Conservation (phyloP, 164 flowering plant species). For the Malania oleifera region DNA sequence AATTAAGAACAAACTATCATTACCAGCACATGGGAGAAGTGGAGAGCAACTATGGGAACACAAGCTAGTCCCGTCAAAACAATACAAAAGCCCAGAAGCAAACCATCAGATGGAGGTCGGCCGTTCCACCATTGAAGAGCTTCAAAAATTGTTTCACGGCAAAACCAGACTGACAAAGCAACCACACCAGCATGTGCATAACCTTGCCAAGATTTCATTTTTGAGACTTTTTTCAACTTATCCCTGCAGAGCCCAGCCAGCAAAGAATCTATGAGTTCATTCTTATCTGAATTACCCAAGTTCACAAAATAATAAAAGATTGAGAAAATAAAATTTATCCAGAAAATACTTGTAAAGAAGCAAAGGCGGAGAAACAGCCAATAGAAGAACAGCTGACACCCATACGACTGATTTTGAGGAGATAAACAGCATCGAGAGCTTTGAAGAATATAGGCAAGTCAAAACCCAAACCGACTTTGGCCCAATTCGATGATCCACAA, state of each 20-base stretch:
- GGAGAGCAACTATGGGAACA: conserved; percentile 83
- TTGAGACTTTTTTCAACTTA: conserved; percentile 58
- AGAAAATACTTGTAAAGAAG: conserved; percentile 86
- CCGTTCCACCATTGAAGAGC: conserved; percentile 98
- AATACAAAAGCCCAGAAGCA: conserved; percentile 79
- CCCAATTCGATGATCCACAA: conserved; percentile 74
- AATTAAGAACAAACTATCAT: conserved; percentile 2
- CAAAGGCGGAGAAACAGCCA: conserved; percentile 91
- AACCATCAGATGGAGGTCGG: conserved; percentile 85
- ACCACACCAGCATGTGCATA: conserved; percentile 80
- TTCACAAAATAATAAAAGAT: neutral
- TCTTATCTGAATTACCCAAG: neutral
- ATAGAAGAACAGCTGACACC: conserved; percentile 72
- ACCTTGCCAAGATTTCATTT: conserved; percentile 95
- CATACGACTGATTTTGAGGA: conserved; percentile 79
- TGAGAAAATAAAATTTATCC: neutral
- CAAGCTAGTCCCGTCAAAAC: conserved; percentile 80
- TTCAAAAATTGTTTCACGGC: conserved; percentile 91
- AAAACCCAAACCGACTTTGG: conserved; percentile 78
- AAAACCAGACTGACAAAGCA: conserved; percentile 85
- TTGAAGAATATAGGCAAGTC: conserved; percentile 79
- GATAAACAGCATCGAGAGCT: conserved; percentile 81
- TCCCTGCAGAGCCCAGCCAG: conserved; percentile 48
- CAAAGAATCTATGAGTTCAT: conserved; percentile 3
- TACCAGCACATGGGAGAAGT: conserved; percentile 95